Evolutionary conservation across 331 rosid species (phyloP).

Genomic region (Malus hybrid): DNA sequence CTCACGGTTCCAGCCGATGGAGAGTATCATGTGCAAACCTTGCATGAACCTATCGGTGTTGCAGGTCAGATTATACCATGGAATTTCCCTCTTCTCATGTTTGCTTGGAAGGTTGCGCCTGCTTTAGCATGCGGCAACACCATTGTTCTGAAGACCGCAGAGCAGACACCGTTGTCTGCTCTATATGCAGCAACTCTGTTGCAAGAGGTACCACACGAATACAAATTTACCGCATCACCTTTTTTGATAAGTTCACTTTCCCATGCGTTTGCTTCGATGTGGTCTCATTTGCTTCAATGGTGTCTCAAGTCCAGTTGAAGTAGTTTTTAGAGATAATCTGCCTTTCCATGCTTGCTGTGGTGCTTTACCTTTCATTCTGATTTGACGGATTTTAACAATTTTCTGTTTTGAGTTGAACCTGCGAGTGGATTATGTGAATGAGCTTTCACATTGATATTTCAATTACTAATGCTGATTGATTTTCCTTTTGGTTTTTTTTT

Average conservation of each 20-base stretch:
- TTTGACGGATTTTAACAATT: neutral
- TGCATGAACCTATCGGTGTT: conserved; percentile 86
- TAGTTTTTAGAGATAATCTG: neutral
- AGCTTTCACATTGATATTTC: neutral
- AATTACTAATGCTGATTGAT: conserved; percentile 4
- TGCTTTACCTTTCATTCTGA: neutral
- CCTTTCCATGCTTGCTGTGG: neutral
- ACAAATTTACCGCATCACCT: neutral
- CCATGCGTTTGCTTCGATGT: too few relatives aligned
- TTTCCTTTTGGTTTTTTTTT: conserved; percentile 1
- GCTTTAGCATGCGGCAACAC: conserved; percentile 80
- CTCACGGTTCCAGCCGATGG: conserved; percentile 77
- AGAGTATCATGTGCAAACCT: conserved; percentile 55
- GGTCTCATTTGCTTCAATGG: neutral
- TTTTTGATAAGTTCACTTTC: neutral
- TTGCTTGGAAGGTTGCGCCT: conserved; percentile 78
- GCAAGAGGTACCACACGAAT: conserved; percentile 45
- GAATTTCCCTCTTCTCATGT: conserved; percentile 83
- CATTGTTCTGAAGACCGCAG: conserved; percentile 63
- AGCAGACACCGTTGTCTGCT: conserved; percentile 82
- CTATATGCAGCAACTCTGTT: conserved; percentile 42
- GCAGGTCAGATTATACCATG: conserved; percentile 87
- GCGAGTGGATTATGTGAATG: neutral
- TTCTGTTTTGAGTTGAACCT: neutral
- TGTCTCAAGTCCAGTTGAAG: neutral